These are phyloP conservation scores for Paramecium sonneborni DNA, from an alignment of 73 alveolate genomes.

Conservation along the genomic window DNA sequence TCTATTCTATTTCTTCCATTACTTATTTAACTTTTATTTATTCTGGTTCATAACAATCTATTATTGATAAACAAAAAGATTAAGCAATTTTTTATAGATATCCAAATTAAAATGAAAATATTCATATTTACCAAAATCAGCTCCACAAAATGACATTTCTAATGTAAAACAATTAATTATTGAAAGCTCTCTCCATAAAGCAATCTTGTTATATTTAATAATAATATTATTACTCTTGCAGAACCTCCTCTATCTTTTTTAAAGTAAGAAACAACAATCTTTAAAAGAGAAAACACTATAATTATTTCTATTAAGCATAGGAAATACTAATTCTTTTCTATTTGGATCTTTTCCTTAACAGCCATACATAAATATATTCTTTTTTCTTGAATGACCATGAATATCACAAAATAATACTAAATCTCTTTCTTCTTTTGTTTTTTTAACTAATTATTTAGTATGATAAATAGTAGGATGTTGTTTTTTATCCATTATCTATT, in stretches of 20 bases:
- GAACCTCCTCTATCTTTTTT: constrained; percentile 93
- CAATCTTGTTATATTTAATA: constrained; percentile 56
- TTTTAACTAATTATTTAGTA: constrained; percentile 88
- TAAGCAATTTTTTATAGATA: constrained; percentile 89
- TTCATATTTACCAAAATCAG: constrained; percentile 90
- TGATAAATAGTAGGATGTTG: constrained; percentile 95
- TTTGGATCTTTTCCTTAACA: constrained; percentile 93
- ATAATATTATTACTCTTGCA: constrained; percentile 80
- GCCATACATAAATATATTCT: constrained; percentile 91
- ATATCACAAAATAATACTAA: constrained; percentile 95
- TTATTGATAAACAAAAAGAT: constrained; percentile 87
- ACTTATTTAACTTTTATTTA: constrained; percentile 83
- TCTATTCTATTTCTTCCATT: constrained; percentile 80
- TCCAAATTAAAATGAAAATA: constrained; percentile 92
- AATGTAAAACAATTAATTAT: constrained; percentile 88
- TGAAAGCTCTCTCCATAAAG: constrained; percentile 88
- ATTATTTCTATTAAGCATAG: constrained; percentile 82
- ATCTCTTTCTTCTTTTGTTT: constrained; percentile 93
- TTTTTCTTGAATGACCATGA: constrained; percentile 99
- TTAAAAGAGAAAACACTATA: constrained; percentile 86
- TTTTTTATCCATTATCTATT: constrained; percentile 97
- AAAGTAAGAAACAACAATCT: constrained; percentile 91
- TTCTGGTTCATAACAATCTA: constrained; percentile 95
- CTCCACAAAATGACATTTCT: constrained; percentile 96
- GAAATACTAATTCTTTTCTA: constrained; percentile 90